A percentile compares a stretch with the other conserved stretches of the same genome.
Evolutionary conservation across 2,329 filamentous ascomycete genomes (phyloP).

Genomic region (Aspergillus versicolor): DNA sequence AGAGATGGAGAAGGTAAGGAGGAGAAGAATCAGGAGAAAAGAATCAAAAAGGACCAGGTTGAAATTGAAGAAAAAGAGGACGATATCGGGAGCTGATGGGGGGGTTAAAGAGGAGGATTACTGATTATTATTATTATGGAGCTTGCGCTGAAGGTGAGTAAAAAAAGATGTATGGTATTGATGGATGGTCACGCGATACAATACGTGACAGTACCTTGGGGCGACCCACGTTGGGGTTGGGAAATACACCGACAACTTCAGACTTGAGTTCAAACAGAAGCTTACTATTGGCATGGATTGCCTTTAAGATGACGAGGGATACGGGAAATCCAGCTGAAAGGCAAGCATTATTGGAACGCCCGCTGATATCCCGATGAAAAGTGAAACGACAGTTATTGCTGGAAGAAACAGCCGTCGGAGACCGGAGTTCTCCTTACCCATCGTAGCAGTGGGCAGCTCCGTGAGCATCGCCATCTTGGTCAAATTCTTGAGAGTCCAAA

Average conservation of each 20-base stretch:
- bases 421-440: neutral
- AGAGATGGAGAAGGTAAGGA: conserved; percentile 12
- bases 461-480: neutral
- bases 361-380: neutral
- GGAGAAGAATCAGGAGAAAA: conserved; percentile 13
- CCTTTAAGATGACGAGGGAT: neutral
- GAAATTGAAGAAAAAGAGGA: conserved; percentile 15
- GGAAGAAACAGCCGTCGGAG: neutral
- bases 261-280: neutral
- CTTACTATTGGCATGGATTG: neutral
- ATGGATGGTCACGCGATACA: conserved; percentile 8
- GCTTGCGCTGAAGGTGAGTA: conserved; percentile 7
- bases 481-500: neutral
- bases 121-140: conserved; percentile 11
- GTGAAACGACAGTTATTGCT: neutral
- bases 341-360: neutral
- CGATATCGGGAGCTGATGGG: conserved; percentile 20
- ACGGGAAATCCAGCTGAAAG: neutral
- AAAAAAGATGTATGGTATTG: conserved; percentile 12
- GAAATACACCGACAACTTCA: conserved; percentile 7
- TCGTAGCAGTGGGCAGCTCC: neutral
- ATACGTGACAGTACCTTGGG: conserved; percentile 10
- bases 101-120: conserved; percentile 12
- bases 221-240: conserved; percentile 7
- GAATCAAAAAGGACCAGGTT: conserved; percentile 12